A percentile compares a stretch with the other conserved stretches of the same genome.
Evolutionary conservation across 1,284 basidiomycete genomes (phyloP).

Genomic region (Sanguinoderma infundibulare): DNA sequence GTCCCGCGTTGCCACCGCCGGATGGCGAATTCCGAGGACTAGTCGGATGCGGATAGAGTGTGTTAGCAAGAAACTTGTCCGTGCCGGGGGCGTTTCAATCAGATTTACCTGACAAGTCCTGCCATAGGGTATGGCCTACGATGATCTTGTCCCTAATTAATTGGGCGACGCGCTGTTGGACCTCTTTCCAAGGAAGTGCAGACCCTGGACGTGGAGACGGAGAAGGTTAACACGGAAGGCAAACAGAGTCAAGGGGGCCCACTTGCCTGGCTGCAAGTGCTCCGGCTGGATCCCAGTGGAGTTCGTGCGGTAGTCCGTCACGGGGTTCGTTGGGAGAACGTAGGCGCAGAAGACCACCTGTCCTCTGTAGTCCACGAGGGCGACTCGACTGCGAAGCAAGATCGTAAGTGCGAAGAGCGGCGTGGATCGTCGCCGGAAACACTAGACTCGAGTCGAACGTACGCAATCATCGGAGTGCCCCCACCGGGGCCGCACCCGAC

Average conservation of each 20-base stretch:
- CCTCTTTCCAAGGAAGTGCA: conserved; percentile 56
- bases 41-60: conserved; percentile 8
- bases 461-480: conserved; percentile 80
- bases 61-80: neutral
- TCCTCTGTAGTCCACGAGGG: conserved; percentile 69
- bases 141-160: conserved; percentile 69
- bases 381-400: conserved; percentile 51
- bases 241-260: neutral
- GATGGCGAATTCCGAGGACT: conserved; percentile 84
- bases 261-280: conserved; percentile 46
- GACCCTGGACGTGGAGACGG: conserved; percentile 41
- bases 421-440: neutral
- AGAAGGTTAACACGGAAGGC: neutral
- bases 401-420: conserved; percentile 23
- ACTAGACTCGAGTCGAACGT: conserved; percentile 32
- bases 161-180: conserved; percentile 67
- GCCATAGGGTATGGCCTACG: conserved; percentile 78
- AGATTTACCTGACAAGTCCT: conserved; percentile 70
- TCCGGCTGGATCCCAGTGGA: conserved; percentile 69
- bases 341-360: conserved; percentile 60
- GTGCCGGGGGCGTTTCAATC: neutral
- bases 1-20: conserved; percentile 79
- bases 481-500: conserved; percentile 80
- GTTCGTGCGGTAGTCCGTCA: conserved; percentile 74
- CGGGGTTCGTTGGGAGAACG: conserved; percentile 69